These are phyloP conservation scores for Fusarium sororula DNA, from an alignment of 2,329 filamentous ascomycete genomes.

Conservation along the genomic window DNA sequence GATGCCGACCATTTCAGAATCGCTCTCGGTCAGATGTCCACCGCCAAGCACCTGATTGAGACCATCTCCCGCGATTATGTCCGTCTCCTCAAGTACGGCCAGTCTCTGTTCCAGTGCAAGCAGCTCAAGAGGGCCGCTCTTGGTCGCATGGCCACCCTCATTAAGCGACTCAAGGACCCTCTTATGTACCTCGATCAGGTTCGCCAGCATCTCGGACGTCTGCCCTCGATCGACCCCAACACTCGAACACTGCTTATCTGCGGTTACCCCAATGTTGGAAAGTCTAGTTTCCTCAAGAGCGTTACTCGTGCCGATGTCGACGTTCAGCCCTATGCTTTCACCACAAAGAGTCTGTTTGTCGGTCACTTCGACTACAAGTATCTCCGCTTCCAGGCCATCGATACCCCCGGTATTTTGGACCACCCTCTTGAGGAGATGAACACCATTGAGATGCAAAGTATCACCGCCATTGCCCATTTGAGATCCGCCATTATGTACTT, in stretches of 20 bases:
- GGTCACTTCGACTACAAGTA: conserved; percentile 96
- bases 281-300: conserved; percentile 93
- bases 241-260: conserved; percentile 95
- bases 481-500: conserved; percentile 96
- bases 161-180: conserved; percentile 93
- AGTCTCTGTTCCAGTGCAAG: conserved; percentile 98
- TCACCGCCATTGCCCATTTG: conserved; percentile 96
- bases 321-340: conserved; percentile 98
- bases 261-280: conserved; percentile 97
- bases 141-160: conserved; percentile 97
- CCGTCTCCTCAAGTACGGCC: conserved; percentile 89
- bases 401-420: conserved; percentile 98
- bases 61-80: conserved; percentile 97
- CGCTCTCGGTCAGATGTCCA: conserved; percentile 93
- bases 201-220: conserved; percentile 94
- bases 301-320: conserved; percentile 96
- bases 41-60: conserved; percentile 95
- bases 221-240: conserved; percentile 98
- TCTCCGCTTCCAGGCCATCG: conserved; percentile 75
- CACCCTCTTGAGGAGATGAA: conserved; percentile 99
- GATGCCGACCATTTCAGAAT: conserved; percentile 98
- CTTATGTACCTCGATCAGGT: conserved; percentile 92
- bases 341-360: conserved; percentile 95
- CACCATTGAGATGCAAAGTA: conserved; percentile 98
- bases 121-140: conserved; percentile 96